Evolutionary conservation across 176 grass and related monocot genomes (phyloP).

Genomic region (Juncus inflexus): DNA sequence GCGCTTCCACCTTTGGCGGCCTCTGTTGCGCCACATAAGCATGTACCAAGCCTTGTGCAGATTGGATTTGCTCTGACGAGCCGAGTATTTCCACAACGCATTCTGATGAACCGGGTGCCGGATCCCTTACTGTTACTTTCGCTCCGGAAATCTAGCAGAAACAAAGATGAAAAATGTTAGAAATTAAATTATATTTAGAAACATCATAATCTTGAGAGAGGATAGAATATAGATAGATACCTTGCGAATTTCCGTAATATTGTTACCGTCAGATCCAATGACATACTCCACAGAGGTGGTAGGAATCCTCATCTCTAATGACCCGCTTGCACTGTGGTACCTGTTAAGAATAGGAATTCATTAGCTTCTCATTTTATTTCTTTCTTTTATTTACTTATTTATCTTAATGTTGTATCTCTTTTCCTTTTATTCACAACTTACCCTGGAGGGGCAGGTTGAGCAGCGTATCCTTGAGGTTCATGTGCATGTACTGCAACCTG

Average conservation of each 20-base stretch:
- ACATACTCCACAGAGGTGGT: slow-evolving; percentile 49
- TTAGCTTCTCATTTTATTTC: background rate
- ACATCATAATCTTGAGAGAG: slow-evolving; percentile 18
- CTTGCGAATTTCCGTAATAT: slow-evolving; percentile 70
- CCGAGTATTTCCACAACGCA: slow-evolving; percentile 63
- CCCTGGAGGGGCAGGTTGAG: slow-evolving; percentile 33
- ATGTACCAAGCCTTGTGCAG: slow-evolving; percentile 48
- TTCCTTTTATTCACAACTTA: slow-evolving; percentile 28
- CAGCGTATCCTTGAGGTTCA: slow-evolving; percentile 47
- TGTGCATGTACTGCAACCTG: slow-evolving; percentile 50
- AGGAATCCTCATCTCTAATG: slow-evolving; percentile 56
- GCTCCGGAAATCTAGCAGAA: slow-evolving; percentile 53
- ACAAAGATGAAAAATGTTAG: slow-evolving; percentile 1
- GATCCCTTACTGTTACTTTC: slow-evolving; percentile 49
- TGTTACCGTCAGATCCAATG: slow-evolving; percentile 51
- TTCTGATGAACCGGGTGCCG: slow-evolving; percentile 37
- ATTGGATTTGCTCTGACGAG: slow-evolving; percentile 58
- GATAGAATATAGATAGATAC: slow-evolving; percentile 26
- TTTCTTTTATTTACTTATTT: background rate
- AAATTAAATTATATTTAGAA: background rate
- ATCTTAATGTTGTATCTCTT: background rate
- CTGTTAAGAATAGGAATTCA: slow-evolving; percentile 34
- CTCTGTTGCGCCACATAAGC: slow-evolving; percentile 42
- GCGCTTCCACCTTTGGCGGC: slow-evolving; percentile 29
- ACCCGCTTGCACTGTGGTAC: slow-evolving; percentile 40